Conservation (phyloP, 1,284 basidiomycete genomes). For the Boletellus sp. region DNA sequence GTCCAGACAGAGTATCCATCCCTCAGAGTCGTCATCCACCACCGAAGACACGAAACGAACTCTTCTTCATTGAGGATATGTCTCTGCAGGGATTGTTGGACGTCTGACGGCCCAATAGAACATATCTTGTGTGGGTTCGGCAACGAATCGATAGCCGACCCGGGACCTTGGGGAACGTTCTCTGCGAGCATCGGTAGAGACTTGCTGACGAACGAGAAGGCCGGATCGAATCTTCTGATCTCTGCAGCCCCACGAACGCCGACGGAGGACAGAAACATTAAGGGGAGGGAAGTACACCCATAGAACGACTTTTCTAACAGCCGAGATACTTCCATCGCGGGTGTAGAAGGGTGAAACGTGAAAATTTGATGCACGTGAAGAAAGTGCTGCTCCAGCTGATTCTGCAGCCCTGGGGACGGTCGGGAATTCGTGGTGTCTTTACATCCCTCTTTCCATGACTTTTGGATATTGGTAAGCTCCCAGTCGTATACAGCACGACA, state of each 20-base stretch:
- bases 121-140: constrained; percentile 64
- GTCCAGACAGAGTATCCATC: too few species aligned
- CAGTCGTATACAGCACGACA: constrained; percentile 82
- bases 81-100: constrained; percentile 70
- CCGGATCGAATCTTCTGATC: constrained; percentile 71
- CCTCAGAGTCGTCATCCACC: constrained; percentile 60
- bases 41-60: constrained; percentile 77
- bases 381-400: constrained; percentile 54
- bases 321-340: constrained; percentile 72
- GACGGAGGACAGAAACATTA: constrained; percentile 76
- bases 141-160: constrained; percentile 48
- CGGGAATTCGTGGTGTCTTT: too few species aligned
- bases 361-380: constrained; percentile 86
- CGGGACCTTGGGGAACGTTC: too few species aligned
- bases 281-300: constrained; percentile 45
- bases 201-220: constrained; percentile 48
- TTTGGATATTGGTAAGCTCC: constrained; percentile 62
- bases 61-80: constrained; percentile 71
- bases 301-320: constrained; percentile 83
- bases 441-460: constrained; percentile 46
- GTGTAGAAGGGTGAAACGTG: constrained; percentile 80
- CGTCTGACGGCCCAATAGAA: constrained; percentile 76
- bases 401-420: constrained; percentile 16
- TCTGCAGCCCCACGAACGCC: constrained; percentile 69
- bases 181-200: constrained; percentile 78